phyloP scores from a whole-genome alignment of 345 rosid genomes.

The Kandelia obovata region DNA sequence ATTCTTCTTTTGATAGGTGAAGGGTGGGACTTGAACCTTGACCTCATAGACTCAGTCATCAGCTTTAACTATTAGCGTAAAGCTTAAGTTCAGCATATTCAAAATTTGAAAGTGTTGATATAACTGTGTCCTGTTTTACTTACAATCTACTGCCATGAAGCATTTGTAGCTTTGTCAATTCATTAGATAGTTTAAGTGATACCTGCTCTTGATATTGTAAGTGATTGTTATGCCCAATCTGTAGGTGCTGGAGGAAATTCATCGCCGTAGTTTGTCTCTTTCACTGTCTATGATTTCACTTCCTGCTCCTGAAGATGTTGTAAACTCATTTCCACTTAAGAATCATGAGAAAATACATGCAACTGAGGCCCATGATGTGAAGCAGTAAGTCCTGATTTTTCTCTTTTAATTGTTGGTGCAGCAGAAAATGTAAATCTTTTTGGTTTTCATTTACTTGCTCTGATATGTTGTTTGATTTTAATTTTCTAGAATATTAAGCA shows the following conservation, averaged over 20 bases:
- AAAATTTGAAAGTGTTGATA: too few relatives aligned
- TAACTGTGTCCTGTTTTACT: too few relatives aligned
- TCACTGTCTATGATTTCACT: slow-evolving; percentile 15
- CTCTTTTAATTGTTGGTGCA: background rate
- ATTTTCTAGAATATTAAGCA: too few relatives aligned
- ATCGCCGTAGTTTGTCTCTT: slow-evolving; percentile 21
- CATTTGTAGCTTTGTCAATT: background rate
- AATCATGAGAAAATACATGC: slow-evolving; percentile 5
- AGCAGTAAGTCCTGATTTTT: slow-evolving; percentile 16
- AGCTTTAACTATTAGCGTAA: too few relatives aligned
- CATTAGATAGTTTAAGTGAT: background rate
- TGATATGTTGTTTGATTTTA: too few relatives aligned
- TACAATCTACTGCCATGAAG: background rate
- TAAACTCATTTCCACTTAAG: slow-evolving; percentile 24
- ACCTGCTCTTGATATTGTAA: background rate
- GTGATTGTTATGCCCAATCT: background rate
- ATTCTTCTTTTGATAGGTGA: too few relatives aligned
- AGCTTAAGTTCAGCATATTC: too few relatives aligned
- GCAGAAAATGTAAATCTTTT: too few relatives aligned
- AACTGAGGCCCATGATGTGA: slow-evolving; percentile 11
- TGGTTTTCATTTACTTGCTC: too few relatives aligned
- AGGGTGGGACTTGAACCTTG: too few relatives aligned
- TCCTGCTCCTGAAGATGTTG: slow-evolving; percentile 29
- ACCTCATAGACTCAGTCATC: too few relatives aligned
- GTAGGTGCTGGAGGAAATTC: slow-evolving; percentile 27